Evolutionary conservation across 108 stramenopile species (phyloP).

Genomic region (Cyclotella sp.): DNA sequence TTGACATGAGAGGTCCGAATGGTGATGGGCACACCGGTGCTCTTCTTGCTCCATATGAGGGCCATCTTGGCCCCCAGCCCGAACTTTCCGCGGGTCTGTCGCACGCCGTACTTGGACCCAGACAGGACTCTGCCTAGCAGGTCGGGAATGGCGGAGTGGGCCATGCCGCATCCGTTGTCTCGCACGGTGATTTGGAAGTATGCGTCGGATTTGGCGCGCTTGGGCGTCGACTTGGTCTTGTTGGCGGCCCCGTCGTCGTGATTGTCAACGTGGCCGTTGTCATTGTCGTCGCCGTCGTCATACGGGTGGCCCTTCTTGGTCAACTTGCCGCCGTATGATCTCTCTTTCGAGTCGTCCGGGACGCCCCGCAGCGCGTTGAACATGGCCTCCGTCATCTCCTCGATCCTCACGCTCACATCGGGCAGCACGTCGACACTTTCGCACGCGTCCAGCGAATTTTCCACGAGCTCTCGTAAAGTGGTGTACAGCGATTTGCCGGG

Average conservation of each 20-base stretch:
- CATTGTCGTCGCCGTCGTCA: not conserved
- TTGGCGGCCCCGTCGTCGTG: not conserved
- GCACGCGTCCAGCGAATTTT: conserved; percentile 94
- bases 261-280: not conserved
- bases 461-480: conserved; percentile 93
- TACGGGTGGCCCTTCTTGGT: conserved; percentile 18
- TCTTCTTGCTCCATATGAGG: conserved; percentile 96
- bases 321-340: conserved; percentile 30
- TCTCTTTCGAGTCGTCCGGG: conserved; percentile 18
- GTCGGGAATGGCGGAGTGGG: conserved; percentile 89
- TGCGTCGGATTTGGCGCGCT: conserved; percentile 50
- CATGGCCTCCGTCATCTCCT: conserved; percentile 87
- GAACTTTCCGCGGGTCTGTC: conserved; percentile 97
- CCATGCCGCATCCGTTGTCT: conserved; percentile 98
- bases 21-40: conserved; percentile 90
- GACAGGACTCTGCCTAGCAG: conserved; percentile 92
- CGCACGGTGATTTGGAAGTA: conserved; percentile 88
- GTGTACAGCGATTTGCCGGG: conserved; percentile 95
- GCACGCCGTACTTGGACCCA: conserved; percentile 95
- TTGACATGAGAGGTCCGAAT: conserved; percentile 66
- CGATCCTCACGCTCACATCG: conserved; percentile 74
- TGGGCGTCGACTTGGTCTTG: conserved; percentile 7
- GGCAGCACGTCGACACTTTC: conserved; percentile 89
- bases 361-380: conserved; percentile 85
- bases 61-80: conserved; percentile 99